Evolutionary conservation across 2,329 filamentous ascomycete genomes (phyloP).

Genomic region (Epichloe sibirici): DNA sequence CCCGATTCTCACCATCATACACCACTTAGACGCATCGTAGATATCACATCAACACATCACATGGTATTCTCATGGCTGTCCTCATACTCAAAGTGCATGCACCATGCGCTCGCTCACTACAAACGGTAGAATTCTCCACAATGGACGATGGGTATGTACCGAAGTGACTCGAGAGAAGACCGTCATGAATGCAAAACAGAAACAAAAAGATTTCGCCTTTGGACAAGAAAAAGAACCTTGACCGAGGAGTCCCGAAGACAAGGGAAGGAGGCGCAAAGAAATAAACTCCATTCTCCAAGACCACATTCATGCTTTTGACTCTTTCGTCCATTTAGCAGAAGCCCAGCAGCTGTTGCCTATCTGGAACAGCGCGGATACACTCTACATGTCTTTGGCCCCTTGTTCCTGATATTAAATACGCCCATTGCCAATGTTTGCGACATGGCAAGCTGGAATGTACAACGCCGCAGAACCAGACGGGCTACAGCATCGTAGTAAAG

Average conservation of each 20-base stretch:
- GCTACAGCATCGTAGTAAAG: not conserved
- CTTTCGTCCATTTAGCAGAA: not conserved
- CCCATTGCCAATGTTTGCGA: not conserved
- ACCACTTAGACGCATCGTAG: no score
- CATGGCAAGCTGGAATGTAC: not conserved
- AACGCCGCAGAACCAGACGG: not conserved
- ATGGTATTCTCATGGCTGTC: no score
- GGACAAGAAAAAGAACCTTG: not conserved
- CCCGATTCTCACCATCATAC: no score
- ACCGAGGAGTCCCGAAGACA: not conserved
- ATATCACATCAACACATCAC: no score
- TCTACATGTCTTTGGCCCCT: not conserved
- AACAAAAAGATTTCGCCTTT: not conserved
- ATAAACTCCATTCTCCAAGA: slow-evolving; percentile 1
- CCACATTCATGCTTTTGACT: not conserved
- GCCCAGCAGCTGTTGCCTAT: not conserved
- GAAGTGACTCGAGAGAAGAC: no score
- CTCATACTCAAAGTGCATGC: no score
- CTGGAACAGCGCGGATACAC: not conserved
- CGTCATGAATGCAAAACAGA: not conserved
- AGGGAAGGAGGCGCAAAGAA: not conserved
- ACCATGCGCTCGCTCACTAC: no score
- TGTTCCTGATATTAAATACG: not conserved
- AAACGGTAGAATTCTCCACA: not conserved
- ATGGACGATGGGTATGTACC: not conserved